Evolutionary conservation across 306 rosid species (phyloP).

Genomic region (Dalbergia oliveri): DNA sequence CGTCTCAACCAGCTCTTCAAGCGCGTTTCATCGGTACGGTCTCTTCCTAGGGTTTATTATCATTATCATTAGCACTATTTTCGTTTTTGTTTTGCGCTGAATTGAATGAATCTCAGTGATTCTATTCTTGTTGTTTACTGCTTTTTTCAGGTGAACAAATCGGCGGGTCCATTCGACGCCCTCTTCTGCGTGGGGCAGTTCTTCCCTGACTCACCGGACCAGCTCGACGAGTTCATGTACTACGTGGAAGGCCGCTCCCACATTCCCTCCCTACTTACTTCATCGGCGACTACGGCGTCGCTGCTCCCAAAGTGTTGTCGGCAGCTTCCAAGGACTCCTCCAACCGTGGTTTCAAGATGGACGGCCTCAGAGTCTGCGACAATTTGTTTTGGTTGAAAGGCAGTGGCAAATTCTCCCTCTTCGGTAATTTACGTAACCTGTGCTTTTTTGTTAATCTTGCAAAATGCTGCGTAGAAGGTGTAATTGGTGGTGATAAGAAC

Average conservation of each 20-base stretch:
- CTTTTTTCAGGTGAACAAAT: slow-evolving; percentile 81
- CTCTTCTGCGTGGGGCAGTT: slow-evolving; percentile 92
- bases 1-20: slow-evolving; percentile 88
- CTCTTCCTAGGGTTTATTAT: slow-evolving; percentile 38
- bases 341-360: slow-evolving; percentile 89
- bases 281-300: slow-evolving; percentile 94
- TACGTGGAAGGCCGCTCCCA: slow-evolving; percentile 73
- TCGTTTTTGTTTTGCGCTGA: slow-evolving; percentile 13
- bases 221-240: slow-evolving; percentile 63
- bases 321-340: slow-evolving; percentile 66
- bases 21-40: slow-evolving; percentile 78
- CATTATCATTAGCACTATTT: not conserved
- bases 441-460: too few species aligned
- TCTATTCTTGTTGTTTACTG: not conserved
- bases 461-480: too few species aligned
- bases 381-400: slow-evolving; percentile 96
- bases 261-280: slow-evolving; percentile 84
- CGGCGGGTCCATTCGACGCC: slow-evolving; percentile 97
- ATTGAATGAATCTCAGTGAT: too few species aligned
- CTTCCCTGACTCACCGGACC: slow-evolving; percentile 86
- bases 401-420: slow-evolving; percentile 83
- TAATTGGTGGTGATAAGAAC: too few species aligned
- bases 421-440: slow-evolving; percentile 53
- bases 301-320: slow-evolving; percentile 67
- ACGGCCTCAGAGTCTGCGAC: slow-evolving; percentile 77